Conservation (phyloP, 2,329 filamentous ascomycete genomes). For the Penicillium sp. region DNA sequence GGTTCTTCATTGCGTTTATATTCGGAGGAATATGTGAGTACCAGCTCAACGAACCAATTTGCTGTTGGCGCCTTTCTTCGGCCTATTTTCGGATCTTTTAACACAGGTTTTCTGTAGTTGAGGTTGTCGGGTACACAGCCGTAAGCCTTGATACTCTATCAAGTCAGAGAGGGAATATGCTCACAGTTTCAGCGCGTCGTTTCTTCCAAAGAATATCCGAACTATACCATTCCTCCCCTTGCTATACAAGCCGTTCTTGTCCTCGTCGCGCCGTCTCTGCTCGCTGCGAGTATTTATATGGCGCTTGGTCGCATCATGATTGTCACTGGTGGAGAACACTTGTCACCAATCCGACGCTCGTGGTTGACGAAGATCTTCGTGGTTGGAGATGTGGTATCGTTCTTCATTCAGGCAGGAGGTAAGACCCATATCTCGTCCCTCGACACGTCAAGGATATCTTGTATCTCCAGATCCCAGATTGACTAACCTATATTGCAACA, state of each 20-base stretch:
- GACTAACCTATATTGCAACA: not conserved
- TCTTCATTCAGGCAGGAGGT: constrained; percentile 30
- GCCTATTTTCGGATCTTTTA: not conserved
- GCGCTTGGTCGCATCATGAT: constrained; percentile 27
- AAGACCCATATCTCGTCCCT: not conserved
- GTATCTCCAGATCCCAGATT: too few species aligned
- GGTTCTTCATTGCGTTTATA: not conserved
- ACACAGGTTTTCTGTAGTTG: not conserved
- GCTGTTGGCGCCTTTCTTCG: not conserved
- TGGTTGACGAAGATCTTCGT: constrained; percentile 34
- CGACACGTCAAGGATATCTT: too few species aligned
- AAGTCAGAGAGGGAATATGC: not conserved
- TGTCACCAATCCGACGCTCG: constrained; percentile 20
- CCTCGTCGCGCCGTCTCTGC: constrained; percentile 30
- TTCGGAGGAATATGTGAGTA: not conserved
- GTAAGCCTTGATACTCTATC: not conserved
- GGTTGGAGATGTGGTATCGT: constrained; percentile 29
- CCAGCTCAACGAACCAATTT: too few species aligned
- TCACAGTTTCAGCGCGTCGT: not conserved
- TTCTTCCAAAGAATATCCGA: not conserved
- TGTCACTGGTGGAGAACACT: constrained; percentile 16
- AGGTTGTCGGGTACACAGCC: not conserved
- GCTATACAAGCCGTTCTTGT: constrained; percentile 28
- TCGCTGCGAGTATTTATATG: constrained; percentile 34
- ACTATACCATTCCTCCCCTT: not conserved